Evolutionary conservation across 2,329 filamentous ascomycete species (phyloP), one percentile per base, ranked within the genome.

Genomic region (Pezicula rhizophila): DNA sequence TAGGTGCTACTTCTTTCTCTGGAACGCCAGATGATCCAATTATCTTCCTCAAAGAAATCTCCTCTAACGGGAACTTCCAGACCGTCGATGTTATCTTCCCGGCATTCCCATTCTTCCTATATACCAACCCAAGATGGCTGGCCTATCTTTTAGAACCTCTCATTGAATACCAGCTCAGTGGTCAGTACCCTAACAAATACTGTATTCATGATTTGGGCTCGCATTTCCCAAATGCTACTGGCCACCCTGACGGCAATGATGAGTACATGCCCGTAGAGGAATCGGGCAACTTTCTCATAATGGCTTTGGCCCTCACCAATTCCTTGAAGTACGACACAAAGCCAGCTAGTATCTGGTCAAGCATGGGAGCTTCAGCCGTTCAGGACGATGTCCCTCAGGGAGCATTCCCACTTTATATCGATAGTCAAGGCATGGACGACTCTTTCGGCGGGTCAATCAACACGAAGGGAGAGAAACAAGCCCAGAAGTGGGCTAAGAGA

Each of bases 71-170:
- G 4, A 92, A 95, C 60, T 84, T 84, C 65, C 88, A 93, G 63
- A 93, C 88, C 0, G 85, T 93, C 10, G 87, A 92, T 68, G 87
- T 95, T 49, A 92, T 95, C 58, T 93, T 90, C 70, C 89, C 88
- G 0, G 78, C 87, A 0, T 91, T 89, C 67, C 87, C 89, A 0
- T 93, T 92, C 74, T 92, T 92, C 71, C 66, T 92, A 17, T 93
- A 92, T 63, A 90, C 87, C 15, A 90, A 91, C 57, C 88, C 88
- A 2, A 75, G 80, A 50, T 92, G 87, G 87, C 71, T 91, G 49
- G 85, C 82, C 1, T 91, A 91, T 60, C 73, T 92, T 3, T 71
- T 93, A 4, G 87, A 92, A 64, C 88, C 88, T 5, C 71, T 92
- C 20, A 76, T 93, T 46, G 88, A 93, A 67, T 86, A 93, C 64